Base-by-base conservation (phyloP, 1,284 basidiomycete genomes). In the Puccinia polysora region DNA sequence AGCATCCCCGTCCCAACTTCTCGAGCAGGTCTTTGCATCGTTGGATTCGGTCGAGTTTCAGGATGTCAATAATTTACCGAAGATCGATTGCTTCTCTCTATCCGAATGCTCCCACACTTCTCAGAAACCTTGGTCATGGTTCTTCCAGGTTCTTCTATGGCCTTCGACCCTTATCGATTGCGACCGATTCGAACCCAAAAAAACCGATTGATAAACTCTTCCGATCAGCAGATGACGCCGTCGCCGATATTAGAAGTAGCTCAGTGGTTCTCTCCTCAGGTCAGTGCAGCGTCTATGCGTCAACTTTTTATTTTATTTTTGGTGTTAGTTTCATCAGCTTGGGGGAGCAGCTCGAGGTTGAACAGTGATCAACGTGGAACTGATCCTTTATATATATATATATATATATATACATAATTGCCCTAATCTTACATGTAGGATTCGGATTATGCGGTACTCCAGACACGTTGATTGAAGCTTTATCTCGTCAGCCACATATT, bases 401-500 rank as follows among this genome's bases (percentile, higher is more conserved):
- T 25, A 15, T 53, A 6, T 25, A 12, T 53, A 12, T 49, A 6
- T 49, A 8, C 18, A 8, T 43, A 8, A 8, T 43, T 43, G 8
- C 40, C 18, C 40, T 43, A 43, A 8, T 60, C 60, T 18, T 12
- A 23, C 47, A 8, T 40, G 18, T 52, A 71, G 78, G 78, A n/a
- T 81, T 81, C 71, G 80, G 80, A 49, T 76, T 81, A 0, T 81
- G 80, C 68, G 81, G 79, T 14, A 80, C 80, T 1, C 79, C 81
- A 80, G 92, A 95, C 80, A 94, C 91, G 0, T 83, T 96, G 68
- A 88, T 96, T 53, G 82, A 82, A n/a, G 92, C 93, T 1, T 82
- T 96, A 50, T 82, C 85, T 23, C 85, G 86, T 76, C 85, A 89
- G 69, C 85, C 84, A 73, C 88, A 91, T 58, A 85, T 95, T 34